Percentiles rank a stretch among this genome's conserved stretches.
phyloP scores from a whole-genome alignment of 2,329 filamentous ascomycete species.

The Aspergillus japonicus region DNA sequence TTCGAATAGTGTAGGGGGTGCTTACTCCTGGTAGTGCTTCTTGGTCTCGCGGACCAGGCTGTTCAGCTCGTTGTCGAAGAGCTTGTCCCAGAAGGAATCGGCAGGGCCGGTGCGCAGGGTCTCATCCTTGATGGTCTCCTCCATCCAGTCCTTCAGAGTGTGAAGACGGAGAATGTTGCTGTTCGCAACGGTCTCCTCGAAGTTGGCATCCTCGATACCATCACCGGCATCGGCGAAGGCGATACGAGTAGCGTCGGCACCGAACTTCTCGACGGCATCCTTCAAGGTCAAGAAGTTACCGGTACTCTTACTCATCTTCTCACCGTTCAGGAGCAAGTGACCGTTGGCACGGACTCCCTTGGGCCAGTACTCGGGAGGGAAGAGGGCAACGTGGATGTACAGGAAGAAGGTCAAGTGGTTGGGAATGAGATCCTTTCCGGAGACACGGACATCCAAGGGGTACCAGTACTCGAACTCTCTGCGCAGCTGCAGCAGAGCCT shows the following conservation, averaged over 20 bases:
- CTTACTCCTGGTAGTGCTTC: constrained; percentile 70
- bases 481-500: constrained; percentile 74
- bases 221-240: constrained; percentile 94
- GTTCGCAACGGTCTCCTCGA: constrained; percentile 93
- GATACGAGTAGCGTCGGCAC: constrained; percentile 87
- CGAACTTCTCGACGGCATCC: constrained; percentile 86
- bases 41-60: constrained; percentile 73
- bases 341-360: constrained; percentile 83
- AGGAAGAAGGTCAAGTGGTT: constrained; percentile 96
- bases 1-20: constrained; percentile 3
- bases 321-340: constrained; percentile 88
- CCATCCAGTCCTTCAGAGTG: constrained; percentile 84
- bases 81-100: constrained; percentile 76
- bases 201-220: constrained; percentile 92
- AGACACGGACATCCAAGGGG: constrained; percentile 81
- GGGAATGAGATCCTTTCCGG: constrained; percentile 88
- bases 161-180: constrained; percentile 84
- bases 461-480: constrained; percentile 98
- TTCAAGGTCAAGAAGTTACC: constrained; percentile 94
- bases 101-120: constrained; percentile 73
- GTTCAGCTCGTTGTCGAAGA: constrained; percentile 95
- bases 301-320: constrained; percentile 98
- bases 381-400: constrained; percentile 89
- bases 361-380: constrained; percentile 86
- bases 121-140: constrained; percentile 74